These are phyloP conservation scores for Carpinus viminea DNA, from an alignment of 306 rosid species.

Conservation along the genomic window DNA sequence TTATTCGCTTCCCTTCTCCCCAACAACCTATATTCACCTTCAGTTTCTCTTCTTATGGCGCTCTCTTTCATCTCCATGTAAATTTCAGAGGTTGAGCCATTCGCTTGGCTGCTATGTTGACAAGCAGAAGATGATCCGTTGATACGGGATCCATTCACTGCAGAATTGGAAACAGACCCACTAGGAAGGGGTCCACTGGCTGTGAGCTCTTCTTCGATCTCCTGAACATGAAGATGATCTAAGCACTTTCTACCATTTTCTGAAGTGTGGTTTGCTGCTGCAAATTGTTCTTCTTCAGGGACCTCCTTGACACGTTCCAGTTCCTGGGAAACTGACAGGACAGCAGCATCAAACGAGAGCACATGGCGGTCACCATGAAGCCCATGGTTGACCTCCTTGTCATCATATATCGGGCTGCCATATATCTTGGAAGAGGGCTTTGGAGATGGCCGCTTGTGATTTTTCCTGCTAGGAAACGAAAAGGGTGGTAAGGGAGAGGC, in stretches of 20 bases:
- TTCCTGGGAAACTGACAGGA: slow-evolving; percentile 76
- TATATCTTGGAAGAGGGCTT: slow-evolving; percentile 65
- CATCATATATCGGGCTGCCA: slow-evolving; percentile 83
- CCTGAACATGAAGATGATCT: slow-evolving; percentile 37
- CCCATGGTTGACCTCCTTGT: slow-evolving; percentile 48
- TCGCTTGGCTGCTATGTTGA: slow-evolving; percentile 48
- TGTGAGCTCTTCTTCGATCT: slow-evolving; percentile 61
- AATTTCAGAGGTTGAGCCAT: slow-evolving; percentile 57
- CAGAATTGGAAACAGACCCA: slow-evolving; percentile 34
- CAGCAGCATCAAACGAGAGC: slow-evolving; percentile 90
- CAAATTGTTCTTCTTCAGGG: slow-evolving; percentile 58
- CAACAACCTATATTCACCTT: slow-evolving; percentile 86
- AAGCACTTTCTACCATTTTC: slow-evolving; percentile 40
- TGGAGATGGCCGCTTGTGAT: slow-evolving; percentile 60
- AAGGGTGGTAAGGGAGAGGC: slow-evolving; percentile 82
- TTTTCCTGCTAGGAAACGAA: slow-evolving; percentile 69
- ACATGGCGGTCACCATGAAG: slow-evolving; percentile 55
- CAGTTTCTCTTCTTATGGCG: slow-evolving; percentile 95
- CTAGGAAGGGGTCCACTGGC: slow-evolving; percentile 35
- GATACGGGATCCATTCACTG: slow-evolving; percentile 44
- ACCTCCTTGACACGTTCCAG: slow-evolving; percentile 73
- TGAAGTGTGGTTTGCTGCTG: slow-evolving; percentile 38
- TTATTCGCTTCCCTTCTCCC: slow-evolving; percentile 81
- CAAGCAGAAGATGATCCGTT: slow-evolving; percentile 39
- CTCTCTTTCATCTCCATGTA: slow-evolving; percentile 68